Base-by-base conservation (phyloP, 2,329 filamentous ascomycete genomes). In the Emmonsiellopsis sp. region DNA sequence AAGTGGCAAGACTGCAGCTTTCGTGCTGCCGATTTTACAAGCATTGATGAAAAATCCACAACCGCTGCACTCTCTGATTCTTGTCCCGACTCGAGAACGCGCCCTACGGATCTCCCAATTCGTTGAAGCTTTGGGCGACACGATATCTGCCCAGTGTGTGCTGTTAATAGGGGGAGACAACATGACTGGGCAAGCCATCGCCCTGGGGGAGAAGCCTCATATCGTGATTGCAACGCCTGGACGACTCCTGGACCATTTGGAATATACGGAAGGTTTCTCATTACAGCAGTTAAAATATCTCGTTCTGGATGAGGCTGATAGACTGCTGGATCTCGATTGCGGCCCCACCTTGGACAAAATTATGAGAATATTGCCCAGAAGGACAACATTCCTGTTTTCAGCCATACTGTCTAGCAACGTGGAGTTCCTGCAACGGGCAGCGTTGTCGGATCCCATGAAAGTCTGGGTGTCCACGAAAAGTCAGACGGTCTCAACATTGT, bases 251-350 rank as follows among this genome's bases (percentile, higher is more conserved):
- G 92, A 97, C 63, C 93, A 98, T 62, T 75, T 97, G 6, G 90
- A 97, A 68, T 95, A 95, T 71, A 98, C 93, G 2, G 96, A 95
- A 70, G 92, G 92, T 9, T 97, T 97, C 71, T 91, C 86, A 1
- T 74, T 97, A 48, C 81, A 86, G 31, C 78, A 80, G 2, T 75
- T 96, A 37, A 91, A 90, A 64, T 95, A 92, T 65, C 76, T 97
- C 3, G 90, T 96, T 57, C 90, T 97, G 81, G 92, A 96, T 65
- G 92, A 96, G 72, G 92, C 92, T 21, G 92, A 97, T 68, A 79
- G 91, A 55, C 77, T 97, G 8, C 80, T 97, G 1, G 93, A 98
- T 65, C 84, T 96, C 67, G 91, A 96, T 68, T 96, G 96, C 61
- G 91, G 91, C 0, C 88, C 89, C 2, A 86, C 91, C 21, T 82